A percentile compares a stretch with the other conserved stretches of the same genome.
These are phyloP conservation scores for Schoenoplectus triqueter DNA, from an alignment of 202 grass and related monocot genomes.

Conservation along the genomic window DNA sequence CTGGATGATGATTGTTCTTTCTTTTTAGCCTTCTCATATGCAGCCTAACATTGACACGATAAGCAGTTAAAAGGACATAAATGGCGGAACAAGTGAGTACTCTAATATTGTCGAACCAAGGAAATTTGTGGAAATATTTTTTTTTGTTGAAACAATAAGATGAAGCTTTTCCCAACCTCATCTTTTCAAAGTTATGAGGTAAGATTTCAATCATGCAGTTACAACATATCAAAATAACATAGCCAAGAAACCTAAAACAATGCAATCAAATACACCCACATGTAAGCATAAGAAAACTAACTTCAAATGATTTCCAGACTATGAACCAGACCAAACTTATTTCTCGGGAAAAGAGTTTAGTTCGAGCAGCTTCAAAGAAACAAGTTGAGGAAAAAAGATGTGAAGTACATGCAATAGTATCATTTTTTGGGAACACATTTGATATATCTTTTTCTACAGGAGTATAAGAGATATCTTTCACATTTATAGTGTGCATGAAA, in stretches of 20 bases:
- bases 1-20: constrained; percentile 84
- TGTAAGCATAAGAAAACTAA: background rate
- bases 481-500: background rate
- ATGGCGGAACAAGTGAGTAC: background rate
- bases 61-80: background rate
- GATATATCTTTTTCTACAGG: constrained; percentile 3
- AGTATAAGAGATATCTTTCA: background rate
- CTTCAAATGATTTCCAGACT: constrained; percentile 14
- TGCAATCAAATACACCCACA: background rate
- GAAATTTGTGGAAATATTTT: background rate
- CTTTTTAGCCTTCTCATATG: constrained; percentile 90
- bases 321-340: constrained; percentile 38
- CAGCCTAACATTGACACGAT: constrained; percentile 51
- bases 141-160: background rate
- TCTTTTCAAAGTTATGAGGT: background rate
- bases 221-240: constrained; percentile 16
- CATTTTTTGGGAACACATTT: background rate
- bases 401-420: background rate
- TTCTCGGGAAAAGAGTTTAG: constrained; percentile 36
- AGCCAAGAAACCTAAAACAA: background rate
- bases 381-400: background rate
- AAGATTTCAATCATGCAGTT: background rate
- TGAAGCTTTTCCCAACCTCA: background rate
- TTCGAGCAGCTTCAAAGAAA: background rate
- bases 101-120: background rate